phyloP scores from a whole-genome alignment of 345 rosid species.

The Noccaea bulbosa region DNA sequence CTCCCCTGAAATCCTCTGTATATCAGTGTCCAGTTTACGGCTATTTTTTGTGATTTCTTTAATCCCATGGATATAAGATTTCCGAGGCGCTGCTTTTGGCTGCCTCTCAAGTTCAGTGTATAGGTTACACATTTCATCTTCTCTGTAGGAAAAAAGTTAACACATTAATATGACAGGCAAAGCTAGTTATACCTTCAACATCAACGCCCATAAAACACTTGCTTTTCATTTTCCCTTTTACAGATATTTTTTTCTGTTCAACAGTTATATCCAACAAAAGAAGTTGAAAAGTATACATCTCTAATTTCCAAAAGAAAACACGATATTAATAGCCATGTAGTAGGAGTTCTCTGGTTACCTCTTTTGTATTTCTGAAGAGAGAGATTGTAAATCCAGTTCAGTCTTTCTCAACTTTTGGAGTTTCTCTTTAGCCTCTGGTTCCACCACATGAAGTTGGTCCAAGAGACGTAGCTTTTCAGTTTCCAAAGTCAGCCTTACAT shows the following conservation, averaged over 20 bases:
- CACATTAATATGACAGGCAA: slow-evolving; percentile 20
- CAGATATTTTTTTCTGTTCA: too few relatives aligned
- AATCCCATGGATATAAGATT: slow-evolving; percentile 64
- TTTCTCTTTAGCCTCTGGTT: slow-evolving; percentile 60
- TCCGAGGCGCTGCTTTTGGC: slow-evolving; percentile 57
- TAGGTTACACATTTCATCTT: slow-evolving; percentile 58
- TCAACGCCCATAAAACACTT: too few relatives aligned
- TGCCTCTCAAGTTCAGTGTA: slow-evolving; percentile 53
- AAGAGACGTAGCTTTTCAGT: slow-evolving; percentile 60
- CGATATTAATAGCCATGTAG: background rate
- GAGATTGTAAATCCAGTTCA: slow-evolving; percentile 53
- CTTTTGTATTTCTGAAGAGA: slow-evolving; percentile 60
- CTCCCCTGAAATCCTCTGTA: slow-evolving; percentile 70
- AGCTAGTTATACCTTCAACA: background rate
- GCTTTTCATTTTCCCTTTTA: background rate
- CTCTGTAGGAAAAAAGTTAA: slow-evolving; percentile 48
- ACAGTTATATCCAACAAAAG: background rate
- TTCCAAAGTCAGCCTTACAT: slow-evolving; percentile 55
- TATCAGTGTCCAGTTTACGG: slow-evolving; percentile 76
- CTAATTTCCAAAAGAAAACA: slow-evolving; percentile 7
- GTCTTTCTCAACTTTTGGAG: slow-evolving; percentile 59
- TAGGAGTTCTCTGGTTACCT: slow-evolving; percentile 49
- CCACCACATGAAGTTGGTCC: slow-evolving; percentile 57
- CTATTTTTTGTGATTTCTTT: slow-evolving; percentile 87
- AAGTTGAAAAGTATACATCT: slow-evolving; percentile 4